Base-by-base conservation (phyloP, 768 basidiomycete species). In the Lanmaoa rubissima region DNA sequence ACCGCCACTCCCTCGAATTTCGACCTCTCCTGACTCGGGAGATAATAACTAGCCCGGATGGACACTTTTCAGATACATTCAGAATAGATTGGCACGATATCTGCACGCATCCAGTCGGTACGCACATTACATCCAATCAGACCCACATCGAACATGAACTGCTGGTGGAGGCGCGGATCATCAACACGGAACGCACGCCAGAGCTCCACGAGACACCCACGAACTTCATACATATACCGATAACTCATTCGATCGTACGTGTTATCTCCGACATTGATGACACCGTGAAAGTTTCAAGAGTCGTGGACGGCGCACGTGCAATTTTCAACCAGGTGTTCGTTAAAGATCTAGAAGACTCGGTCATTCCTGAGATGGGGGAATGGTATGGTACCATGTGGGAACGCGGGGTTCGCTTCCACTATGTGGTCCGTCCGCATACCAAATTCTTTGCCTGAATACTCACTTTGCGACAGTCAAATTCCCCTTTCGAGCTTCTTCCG, bases 211-310 rank as follows among this genome's bases (percentile, higher is more conserved):
- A 71, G 17, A 68, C 70, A 4, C 64, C 69, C 39, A 54, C 53
- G 28, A 61, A 26, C 14, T 38, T 38, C 50, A 52, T 78, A 5
- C 71, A 72, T 13, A 72, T 82, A 19, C 75, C 83, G 7, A 77
- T 92, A 36, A 82, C 87, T 0, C 75, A 85, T 63, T 80, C 82
- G 3, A 80, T 81, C 2, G 72, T 95, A 14, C 85, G 92, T 17
- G 82, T 96, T 53, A 87, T 98, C 14, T 95, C 93, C 9, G 95
- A 98, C 64, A 88, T 98, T 42, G 95, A 98, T 66, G 95, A 98
- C 72, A 98, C 95, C 0, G 79, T 97, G 14, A 74, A 65, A 32
- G 42, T 65, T 42, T 87, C 93, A 0, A 85, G 87, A 45, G 79
- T 99, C n/a, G 65, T 88, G 6, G 76, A 78, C 3, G 96, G 96